phyloP scores from a whole-genome alignment of 305 asterid species.

The Solanum aculeatissimum region DNA sequence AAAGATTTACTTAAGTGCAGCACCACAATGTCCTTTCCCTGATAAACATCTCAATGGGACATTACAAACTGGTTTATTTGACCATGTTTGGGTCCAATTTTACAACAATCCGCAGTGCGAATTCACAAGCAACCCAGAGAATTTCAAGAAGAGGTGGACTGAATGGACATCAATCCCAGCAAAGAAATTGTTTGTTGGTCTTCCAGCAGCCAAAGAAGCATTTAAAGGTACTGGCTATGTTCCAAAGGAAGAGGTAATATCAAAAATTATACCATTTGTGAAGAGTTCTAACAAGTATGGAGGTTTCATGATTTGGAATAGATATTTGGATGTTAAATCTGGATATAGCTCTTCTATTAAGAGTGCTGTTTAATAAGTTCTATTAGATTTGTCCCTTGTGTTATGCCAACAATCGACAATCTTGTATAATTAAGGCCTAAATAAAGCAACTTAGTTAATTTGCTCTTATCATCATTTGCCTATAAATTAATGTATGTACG shows the following conservation, averaged over 20 bases:
- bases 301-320: slow-evolving; percentile 23
- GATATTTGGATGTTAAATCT: not conserved
- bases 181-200: not conserved
- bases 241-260: not conserved
- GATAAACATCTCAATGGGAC: slow-evolving; percentile 5
- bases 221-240: not conserved
- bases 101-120: slow-evolving; percentile 16
- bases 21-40: slow-evolving; percentile 24
- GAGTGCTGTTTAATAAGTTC: not conserved
- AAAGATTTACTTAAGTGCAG: slow-evolving; percentile 1
- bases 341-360: slow-evolving; percentile 6
- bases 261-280: slow-evolving; percentile 3
- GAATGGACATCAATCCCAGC: slow-evolving; percentile 3
- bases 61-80: slow-evolving; percentile 16
- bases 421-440: not conserved
- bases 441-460: not conserved
- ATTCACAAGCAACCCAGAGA: slow-evolving; percentile 1
- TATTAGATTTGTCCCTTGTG: not conserved
- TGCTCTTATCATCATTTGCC: too few species aligned
- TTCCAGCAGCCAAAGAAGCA: not conserved
- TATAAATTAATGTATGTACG: too few species aligned
- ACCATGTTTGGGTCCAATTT: slow-evolving; percentile 25
- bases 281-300: slow-evolving; percentile 13
- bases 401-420: too few species aligned
- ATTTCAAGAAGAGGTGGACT: slow-evolving; percentile 4